Evolutionary conservation across 202 grass and related monocot genomes (phyloP), one percentile per base, ranked within the genome.

Genomic region (Setaria viridis): DNA sequence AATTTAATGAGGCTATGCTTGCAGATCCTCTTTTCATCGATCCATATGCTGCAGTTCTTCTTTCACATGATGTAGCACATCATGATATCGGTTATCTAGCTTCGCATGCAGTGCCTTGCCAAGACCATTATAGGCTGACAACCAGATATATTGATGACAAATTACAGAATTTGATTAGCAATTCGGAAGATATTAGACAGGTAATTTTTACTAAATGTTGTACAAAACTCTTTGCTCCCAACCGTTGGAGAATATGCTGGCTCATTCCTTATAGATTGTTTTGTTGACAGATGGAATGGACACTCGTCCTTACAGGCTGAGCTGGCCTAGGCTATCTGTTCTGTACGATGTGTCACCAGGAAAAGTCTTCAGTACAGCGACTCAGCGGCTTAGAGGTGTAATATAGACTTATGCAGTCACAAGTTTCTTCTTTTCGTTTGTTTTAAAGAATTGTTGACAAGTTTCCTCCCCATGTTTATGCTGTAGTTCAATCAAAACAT

Each of bases 241-340:
- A 66, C 43, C 1, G 65, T 58, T 84, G 37, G 68, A 81, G 75
- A 82, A 85, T 67, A 51, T 87, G 10, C 58, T 81, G 66, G 78
- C 95, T 98, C 89, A 98, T 91, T 82, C 86, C 84, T 76, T 91
- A 87, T 92, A 98, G 96, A 94, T 95, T 88, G 93, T 98, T 91
- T 82, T 98, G 80, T 87, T 98, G 81, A 92, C 96, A 94, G 91
- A 98, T 94, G 96, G 96, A 74, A 98, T 95, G 93, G 93, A 98
- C 86, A 98, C 93, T 81, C 89, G 96, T 63, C 91, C 96, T 5
- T 95, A 95, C 84, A 98, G 96, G 90, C 70, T 98, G 72, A 94
- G 47, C 63, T 98, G 95, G 96, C 93, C 96, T 29, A 87, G 68
- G 66, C 84, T 90, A 47, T 94, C 90, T 84, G 63, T 94, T 68